Evolutionary conservation across 441 rosid species (phyloP).

Genomic region (Flueggea neowawraea): DNA sequence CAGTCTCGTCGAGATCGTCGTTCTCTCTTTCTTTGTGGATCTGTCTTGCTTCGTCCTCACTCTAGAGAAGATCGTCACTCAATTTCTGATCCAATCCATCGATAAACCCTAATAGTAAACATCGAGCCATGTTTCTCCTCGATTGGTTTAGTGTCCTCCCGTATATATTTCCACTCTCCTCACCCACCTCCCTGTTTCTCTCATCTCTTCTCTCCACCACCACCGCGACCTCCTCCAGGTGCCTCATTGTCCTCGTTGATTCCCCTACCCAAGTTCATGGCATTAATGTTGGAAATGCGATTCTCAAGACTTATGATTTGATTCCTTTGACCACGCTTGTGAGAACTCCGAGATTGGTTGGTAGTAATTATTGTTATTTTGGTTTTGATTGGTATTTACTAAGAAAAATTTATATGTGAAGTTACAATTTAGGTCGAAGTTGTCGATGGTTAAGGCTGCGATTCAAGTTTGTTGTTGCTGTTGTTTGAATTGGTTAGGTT

Average conservation of each 20-base stretch:
- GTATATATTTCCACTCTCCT: too few relatives aligned
- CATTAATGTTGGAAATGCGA: conserved; percentile 65
- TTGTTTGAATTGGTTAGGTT: too few relatives aligned
- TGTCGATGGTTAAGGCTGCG: conserved; percentile 64
- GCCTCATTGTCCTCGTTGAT: conserved; percentile 70
- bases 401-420: conserved; percentile 21
- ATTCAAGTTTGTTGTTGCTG: conserved; percentile 45
- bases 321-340: conserved; percentile 69
- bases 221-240: too few relatives aligned
- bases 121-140: too few relatives aligned
- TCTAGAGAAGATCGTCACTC: too few relatives aligned
- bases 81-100: conserved; percentile 53
- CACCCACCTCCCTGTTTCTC: too few relatives aligned
- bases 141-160: too few relatives aligned
- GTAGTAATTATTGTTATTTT: not conserved
- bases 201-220: conserved; percentile 59
- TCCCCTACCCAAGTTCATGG: conserved; percentile 47
- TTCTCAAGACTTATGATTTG: conserved; percentile 72
- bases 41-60: too few relatives aligned
- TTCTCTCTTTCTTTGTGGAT: conserved; percentile 59
- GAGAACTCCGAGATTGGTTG: conserved; percentile 57
- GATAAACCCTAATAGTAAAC: too few relatives aligned
- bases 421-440: conserved; percentile 64
- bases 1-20: conserved; percentile 77
- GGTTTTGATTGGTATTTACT: not conserved